A percentile compares a stretch with the other conserved stretches of the same genome.
Evolutionary conservation across 129 eudicot genomes (phyloP).

Genomic region (Flaveria linearis): DNA sequence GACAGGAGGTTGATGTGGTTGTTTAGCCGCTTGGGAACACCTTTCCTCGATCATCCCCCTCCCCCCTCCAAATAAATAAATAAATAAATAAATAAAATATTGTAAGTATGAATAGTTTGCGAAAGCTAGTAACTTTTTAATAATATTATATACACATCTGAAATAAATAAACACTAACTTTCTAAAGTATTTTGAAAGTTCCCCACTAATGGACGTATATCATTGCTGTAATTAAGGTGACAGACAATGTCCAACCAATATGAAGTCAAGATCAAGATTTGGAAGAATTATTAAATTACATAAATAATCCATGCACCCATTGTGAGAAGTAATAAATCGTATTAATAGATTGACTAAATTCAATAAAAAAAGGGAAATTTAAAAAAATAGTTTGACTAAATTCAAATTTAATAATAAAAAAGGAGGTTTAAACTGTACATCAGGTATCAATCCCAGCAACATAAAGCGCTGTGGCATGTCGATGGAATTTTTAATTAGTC

Average conservation of each 20-base stretch:
- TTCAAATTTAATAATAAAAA: slow-evolving; percentile 22
- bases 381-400: slow-evolving; percentile 24
- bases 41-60: no score
- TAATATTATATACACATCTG: neutral
- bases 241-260: slow-evolving; percentile 23
- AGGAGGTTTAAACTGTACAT: neutral
- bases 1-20: no score
- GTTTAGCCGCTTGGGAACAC: no score
- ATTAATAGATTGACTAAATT: slow-evolving; percentile 30
- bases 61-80: no score
- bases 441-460: neutral
- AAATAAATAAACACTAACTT: neutral
- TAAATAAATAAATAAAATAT: no score
- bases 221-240: slow-evolving; percentile 39
- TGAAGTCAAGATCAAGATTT: slow-evolving; percentile 42
- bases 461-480: neutral
- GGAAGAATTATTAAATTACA: neutral
- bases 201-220: slow-evolving; percentile 21
- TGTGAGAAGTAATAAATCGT: slow-evolving; percentile 27
- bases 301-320: slow-evolving; percentile 11
- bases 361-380: neutral
- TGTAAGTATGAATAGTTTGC: neutral
- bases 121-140: neutral
- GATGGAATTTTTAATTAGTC: slow-evolving; percentile 1
- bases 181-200: slow-evolving; percentile 7